Base-by-base conservation (phyloP, 2,329 filamentous ascomycete genomes). In the Ascochyta koolunga region DNA sequence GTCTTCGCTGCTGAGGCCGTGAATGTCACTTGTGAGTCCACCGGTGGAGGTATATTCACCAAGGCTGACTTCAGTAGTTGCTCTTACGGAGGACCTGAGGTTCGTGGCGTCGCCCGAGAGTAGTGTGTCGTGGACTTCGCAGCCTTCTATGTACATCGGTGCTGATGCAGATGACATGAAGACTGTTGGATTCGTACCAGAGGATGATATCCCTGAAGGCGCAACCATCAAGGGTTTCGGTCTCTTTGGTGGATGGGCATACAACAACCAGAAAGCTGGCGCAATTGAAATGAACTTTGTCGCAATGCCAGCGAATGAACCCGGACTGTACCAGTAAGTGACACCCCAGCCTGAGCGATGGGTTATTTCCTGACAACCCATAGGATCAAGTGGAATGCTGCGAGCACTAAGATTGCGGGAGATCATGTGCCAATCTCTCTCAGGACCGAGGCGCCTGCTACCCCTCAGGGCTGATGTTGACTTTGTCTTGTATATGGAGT, bases 201-300 rank as follows among this genome's bases (percentile, higher is more conserved):
- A 47, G 18, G 64, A 59, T 33, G 47, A 53, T 5, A 40, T 62
- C 5, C 57, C 65, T 5, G 38, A 40, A 8, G 53, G 52, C 25
- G 18, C 45, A 1, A 51, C 41, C 4, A 19, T 46, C 2, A 42
- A 48, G 8, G 56, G 56, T 10, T 74, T 76, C 48, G 50, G 60
- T 6, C 62, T 71, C 38, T 75, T 72, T 46, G 72, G 71, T 22
- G 58, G 60, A 29, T 60, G 60, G 55, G 71, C 69, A 11, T 73
- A 69, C 48, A 62, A 62, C 37, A 62, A 61, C 37, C 48, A 56
- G 16, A 50, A 50, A 1, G 45, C 45, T 10, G 46, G 53, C 4
- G 32, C 44, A 10, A 51, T 64, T 13, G 40, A 60, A 27, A 64
- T 64, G 61, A 60, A 59, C n/a, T 64, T 64, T 46, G 39, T 58